Percentiles rank a stretch among this genome's conserved stretches.
These are phyloP conservation scores for Arabidopsis suecica DNA, from an alignment of 345 rosid species.

Conservation along the genomic window DNA sequence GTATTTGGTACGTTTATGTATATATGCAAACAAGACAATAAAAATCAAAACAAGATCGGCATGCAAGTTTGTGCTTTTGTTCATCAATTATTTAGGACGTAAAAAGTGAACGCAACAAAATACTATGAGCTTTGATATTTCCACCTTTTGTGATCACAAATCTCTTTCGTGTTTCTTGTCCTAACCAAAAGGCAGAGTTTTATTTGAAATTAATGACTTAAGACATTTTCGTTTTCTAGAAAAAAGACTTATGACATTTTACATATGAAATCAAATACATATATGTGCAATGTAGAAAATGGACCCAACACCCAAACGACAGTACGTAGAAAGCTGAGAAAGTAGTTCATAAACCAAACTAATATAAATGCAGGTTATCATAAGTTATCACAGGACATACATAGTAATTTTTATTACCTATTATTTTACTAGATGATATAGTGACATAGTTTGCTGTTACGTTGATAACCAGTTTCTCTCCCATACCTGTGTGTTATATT, in stretches of 20 bases:
- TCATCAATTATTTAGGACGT: conserved; percentile 9
- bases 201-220: neutral
- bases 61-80: conserved; percentile 27
- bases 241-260: neutral
- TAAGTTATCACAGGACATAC: too few relatives aligned
- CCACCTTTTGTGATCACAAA: conserved; percentile 10
- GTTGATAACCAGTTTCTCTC: too few relatives aligned
- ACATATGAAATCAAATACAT: neutral
- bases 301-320: conserved; percentile 8
- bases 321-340: conserved; percentile 1
- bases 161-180: neutral
- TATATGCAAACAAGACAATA: conserved; percentile 32
- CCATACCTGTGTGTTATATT: too few relatives aligned
- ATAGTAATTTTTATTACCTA: too few relatives aligned
- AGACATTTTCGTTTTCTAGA: too few relatives aligned
- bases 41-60: conserved; percentile 28
- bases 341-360: neutral
- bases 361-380: neutral
- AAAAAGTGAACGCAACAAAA: conserved; percentile 1
- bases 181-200: neutral
- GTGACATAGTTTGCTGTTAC: too few relatives aligned
- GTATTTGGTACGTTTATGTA: conserved; percentile 22
- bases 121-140: conserved; percentile 2
- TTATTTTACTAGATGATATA: neutral
- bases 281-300: conserved; percentile 4